A percentile compares a stretch with the other conserved stretches of the same genome.
phyloP scores from a whole-genome alignment of 2,329 filamentous ascomycete species.

The Apiospora pterosperma region DNA sequence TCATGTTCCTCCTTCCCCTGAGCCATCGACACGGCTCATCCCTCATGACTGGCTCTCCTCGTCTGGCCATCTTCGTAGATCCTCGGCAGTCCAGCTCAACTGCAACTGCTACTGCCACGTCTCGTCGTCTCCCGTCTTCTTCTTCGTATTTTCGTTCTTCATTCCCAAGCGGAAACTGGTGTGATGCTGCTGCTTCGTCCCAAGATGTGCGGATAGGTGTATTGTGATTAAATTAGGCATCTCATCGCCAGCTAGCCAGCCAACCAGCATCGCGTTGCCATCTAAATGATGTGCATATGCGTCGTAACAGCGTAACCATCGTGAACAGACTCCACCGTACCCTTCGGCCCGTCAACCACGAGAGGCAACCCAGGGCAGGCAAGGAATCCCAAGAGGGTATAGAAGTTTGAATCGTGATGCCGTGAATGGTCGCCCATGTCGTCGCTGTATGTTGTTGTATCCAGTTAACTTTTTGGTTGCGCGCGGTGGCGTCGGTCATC shows the following conservation, averaged over 20 bases:
- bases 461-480: constrained; percentile 24
- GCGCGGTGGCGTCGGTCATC: constrained; percentile 20
- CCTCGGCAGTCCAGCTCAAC: background rate
- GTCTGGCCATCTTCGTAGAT: background rate
- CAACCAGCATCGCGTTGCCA: constrained; percentile 18
- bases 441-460: constrained; percentile 33
- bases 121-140: background rate
- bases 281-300: constrained; percentile 31
- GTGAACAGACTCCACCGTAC: constrained; percentile 25
- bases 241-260: constrained; percentile 10
- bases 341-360: constrained; percentile 6
- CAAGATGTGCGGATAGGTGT: constrained; percentile 2
- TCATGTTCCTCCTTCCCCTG: background rate
- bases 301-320: constrained; percentile 36
- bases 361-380: constrained; percentile 2
- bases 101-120: background rate
- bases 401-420: constrained; percentile 31
- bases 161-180: constrained; percentile 2
- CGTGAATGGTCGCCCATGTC: constrained; percentile 34
- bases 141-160: constrained; percentile 3
- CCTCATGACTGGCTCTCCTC: background rate
- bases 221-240: constrained; percentile 5
- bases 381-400: constrained; percentile 28
- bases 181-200: background rate
- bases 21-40: background rate